Base-by-base conservation (phyloP, 176 grass and related monocot species). In the Bolboschoenus planiculmis region DNA sequence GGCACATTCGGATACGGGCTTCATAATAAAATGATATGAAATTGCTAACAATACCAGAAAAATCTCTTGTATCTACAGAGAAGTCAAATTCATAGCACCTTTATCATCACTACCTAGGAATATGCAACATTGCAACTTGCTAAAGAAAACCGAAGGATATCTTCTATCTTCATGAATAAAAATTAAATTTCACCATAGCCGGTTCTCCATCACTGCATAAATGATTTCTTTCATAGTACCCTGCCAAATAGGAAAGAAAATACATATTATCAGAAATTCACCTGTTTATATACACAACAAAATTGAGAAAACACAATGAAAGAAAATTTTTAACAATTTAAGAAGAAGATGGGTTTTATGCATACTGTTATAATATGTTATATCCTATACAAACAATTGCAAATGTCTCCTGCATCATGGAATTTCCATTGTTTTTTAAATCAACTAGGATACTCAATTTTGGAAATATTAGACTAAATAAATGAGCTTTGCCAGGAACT, bases 181-280 rank as follows among this genome's bases (percentile, higher is more conserved):
- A 14, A 14, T 47, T 46, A 74, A 18, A 26, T 84, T 50, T 90
- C 46, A 95, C 90, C 92, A 92, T 18, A 92, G 86, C 33, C 84
- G 54, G 64, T 95, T 92, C 46, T 95, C 90, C 61, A 95, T 80
- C 10, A 95, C 73, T 47, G 81, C 86, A 56, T 61, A 82, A 65
- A 83, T 76, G 27, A 95, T 80, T 55, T 95, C 88, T 85, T 95
- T 95, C 58, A 95, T 35, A 31, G 90, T 87, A 68, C 78, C 92
- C 92, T 92, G 79, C 50, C 76, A 57, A 66, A 78, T 20, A 21
- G 23, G 18, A 72, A 14, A 29, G 15, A n/a, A 27, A 88, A 31
- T 78, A 31, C 13, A 11, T 34, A 65, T 18, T 0, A 50, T 51
- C 40, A 51, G 65, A 76, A 43, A 51, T 51, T 76, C 26, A 76